Evolutionary conservation across 768 basidiomycete species (phyloP).

Genomic region (Trametes punicea): DNA sequence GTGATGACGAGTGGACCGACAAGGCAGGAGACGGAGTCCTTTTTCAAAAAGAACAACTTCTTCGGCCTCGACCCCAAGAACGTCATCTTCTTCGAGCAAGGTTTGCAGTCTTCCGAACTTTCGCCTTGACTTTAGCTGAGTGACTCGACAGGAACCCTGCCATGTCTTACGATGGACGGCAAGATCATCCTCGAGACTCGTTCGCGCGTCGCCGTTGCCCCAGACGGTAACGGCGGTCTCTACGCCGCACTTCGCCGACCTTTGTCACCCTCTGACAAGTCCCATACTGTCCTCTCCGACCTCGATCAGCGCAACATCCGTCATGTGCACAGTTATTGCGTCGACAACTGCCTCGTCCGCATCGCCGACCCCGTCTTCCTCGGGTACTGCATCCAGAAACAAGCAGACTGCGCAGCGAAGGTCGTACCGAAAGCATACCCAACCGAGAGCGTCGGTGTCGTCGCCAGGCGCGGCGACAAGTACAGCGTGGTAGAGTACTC

Average conservation of each 20-base stretch:
- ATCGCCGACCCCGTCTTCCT: constrained; percentile 98
- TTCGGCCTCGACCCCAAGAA: constrained; percentile 82
- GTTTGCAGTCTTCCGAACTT: constrained; percentile 38
- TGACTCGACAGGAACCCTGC: constrained; percentile 71
- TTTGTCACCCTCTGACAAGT: constrained; percentile 53
- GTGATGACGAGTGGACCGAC: constrained; percentile 99
- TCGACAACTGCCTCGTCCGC: constrained; percentile 97
- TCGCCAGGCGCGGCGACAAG: constrained; percentile 79
- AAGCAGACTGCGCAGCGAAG: constrained; percentile 91
- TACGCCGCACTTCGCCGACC: constrained; percentile 90
- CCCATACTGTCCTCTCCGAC: constrained; percentile 80
- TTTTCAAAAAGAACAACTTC: constrained; percentile 71
- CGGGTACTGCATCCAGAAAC: constrained; percentile 87
- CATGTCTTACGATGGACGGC: constrained; percentile 91
- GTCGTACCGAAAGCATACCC: constrained; percentile 89
- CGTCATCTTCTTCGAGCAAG: constrained; percentile 95
- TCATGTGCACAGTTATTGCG: constrained; percentile 94
- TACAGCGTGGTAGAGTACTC: constrained; percentile 97
- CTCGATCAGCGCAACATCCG: constrained; percentile 69
- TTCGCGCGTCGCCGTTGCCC: constrained; percentile 86
- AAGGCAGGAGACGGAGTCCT: constrained; percentile 77
- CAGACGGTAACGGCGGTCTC: constrained; percentile 96
- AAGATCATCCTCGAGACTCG: constrained; percentile 84
- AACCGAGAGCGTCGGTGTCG: constrained; percentile 91
- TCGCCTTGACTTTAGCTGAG: not conserved